phyloP scores from a whole-genome alignment of 768 basidiomycete species.

The Flagelloscypha sp. region DNA sequence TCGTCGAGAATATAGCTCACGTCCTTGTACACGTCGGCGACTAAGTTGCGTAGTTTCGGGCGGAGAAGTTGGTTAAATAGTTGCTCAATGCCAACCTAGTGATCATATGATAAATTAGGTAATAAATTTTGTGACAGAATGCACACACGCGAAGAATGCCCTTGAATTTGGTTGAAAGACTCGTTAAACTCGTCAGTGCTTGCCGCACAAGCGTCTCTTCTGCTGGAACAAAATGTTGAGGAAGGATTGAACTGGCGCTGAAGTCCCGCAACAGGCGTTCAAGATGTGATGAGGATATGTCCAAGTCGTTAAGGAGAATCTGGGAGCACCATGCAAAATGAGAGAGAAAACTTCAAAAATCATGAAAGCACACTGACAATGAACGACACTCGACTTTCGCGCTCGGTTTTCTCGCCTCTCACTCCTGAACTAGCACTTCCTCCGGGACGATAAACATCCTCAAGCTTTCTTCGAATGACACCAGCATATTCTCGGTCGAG shows the following conservation, averaged over 20 bases:
- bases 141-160: constrained; percentile 59
- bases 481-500: constrained; percentile 80
- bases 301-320: constrained; percentile 92
- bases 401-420: constrained; percentile 69
- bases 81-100: constrained; percentile 79
- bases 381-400: constrained; percentile 71
- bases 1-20: constrained; percentile 86
- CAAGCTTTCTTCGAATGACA: constrained; percentile 77
- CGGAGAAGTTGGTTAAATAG: constrained; percentile 92
- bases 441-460: constrained; percentile 70
- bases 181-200: constrained; percentile 41
- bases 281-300: constrained; percentile 83
- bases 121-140: constrained; percentile 3
- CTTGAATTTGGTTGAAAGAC: constrained; percentile 57
- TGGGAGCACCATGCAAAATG: constrained; percentile 21
- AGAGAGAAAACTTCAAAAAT: too few species aligned
- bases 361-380: constrained; percentile 49
- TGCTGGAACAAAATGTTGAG: constrained; percentile 57
- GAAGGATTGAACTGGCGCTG: constrained; percentile 39
- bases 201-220: constrained; percentile 46
- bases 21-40: constrained; percentile 86
- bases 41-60: constrained; percentile 74
- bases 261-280: constrained; percentile 73
- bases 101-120: background rate
- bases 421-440: constrained; percentile 32